Conservation (phyloP, 2,329 filamentous ascomycete genomes). For the Hypoxylon sp. region DNA sequence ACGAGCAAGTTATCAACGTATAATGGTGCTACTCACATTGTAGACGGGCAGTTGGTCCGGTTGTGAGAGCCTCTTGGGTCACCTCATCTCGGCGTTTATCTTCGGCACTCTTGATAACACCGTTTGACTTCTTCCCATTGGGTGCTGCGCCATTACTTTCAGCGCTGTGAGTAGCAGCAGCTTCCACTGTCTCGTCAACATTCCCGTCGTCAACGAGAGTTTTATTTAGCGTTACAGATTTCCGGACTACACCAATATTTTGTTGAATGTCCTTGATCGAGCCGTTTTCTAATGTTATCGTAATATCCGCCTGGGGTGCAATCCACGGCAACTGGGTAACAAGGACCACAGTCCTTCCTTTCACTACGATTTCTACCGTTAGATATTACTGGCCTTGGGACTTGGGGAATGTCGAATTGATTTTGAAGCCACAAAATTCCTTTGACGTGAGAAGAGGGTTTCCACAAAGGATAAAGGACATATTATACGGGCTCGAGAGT, state of each 20-base stretch:
- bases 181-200: constrained; percentile 53
- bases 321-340: constrained; percentile 72
- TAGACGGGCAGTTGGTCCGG: constrained; percentile 62
- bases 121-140: constrained; percentile 44
- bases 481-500: not conserved
- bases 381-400: not conserved
- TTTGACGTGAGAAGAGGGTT: not conserved
- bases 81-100: constrained; percentile 60
- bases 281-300: constrained; percentile 64
- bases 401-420: not conserved
- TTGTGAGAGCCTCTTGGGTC: constrained; percentile 65
- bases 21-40: constrained; percentile 57
- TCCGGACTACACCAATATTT: constrained; percentile 63
- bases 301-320: constrained; percentile 65
- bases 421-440: not conserved
- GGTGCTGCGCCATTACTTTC: constrained; percentile 36
- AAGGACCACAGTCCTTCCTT: constrained; percentile 68
- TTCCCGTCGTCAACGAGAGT: constrained; percentile 56
- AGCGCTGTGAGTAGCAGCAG: constrained; percentile 37
- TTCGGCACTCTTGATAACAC: constrained; percentile 54
- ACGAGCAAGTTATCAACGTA: not conserved
- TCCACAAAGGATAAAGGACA: not conserved
- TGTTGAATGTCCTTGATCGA: constrained; percentile 59
- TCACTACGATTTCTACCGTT: constrained; percentile 51
- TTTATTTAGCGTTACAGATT: constrained; percentile 61